A percentile compares a stretch with the other conserved stretches of the same genome.
Conservation (phyloP, 1,284 basidiomycete species). For the Trametes polyzona region DNA sequence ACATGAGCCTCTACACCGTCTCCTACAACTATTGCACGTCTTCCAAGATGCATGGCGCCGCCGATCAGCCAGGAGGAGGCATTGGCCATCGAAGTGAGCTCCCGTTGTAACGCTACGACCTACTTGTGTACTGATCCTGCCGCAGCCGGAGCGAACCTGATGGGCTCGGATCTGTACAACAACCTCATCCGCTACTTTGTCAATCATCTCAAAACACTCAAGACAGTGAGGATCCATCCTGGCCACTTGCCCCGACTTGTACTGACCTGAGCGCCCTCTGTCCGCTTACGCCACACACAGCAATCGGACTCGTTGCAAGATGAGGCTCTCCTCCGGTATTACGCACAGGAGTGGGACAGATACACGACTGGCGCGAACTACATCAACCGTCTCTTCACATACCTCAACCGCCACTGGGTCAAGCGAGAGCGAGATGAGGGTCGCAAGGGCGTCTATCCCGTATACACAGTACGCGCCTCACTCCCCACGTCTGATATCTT, state of each 20-base stretch:
- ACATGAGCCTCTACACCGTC: conserved; percentile 92
- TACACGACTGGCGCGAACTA: conserved; percentile 98
- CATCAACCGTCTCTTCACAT: conserved; percentile 94
- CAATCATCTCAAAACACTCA: conserved; percentile 70
- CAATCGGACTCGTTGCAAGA: conserved; percentile 83
- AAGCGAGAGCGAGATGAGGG: conserved; percentile 99
- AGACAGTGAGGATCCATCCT: conserved; percentile 55
- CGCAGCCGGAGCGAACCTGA: conserved; percentile 88
- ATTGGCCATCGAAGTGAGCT: conserved; percentile 65
- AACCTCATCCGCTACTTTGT: conserved; percentile 88
- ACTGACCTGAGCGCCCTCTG: conserved; percentile 20
- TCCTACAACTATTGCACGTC: conserved; percentile 98
- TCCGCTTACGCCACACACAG: conserved; percentile 42
- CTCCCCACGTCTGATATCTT: too few species aligned
- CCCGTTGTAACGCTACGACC: conserved; percentile 12
- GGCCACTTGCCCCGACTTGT: conserved; percentile 8
- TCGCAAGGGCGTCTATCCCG: conserved; percentile 91
- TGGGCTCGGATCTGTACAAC: conserved; percentile 94
- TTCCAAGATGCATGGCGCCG: conserved; percentile 76
- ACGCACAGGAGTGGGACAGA: conserved; percentile 92
- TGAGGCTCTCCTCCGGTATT: conserved; percentile 89
- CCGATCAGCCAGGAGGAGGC: conserved; percentile 46
- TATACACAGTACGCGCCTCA: conserved; percentile 84
- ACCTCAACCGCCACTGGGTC: conserved; percentile 99
- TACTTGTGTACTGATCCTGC: conserved; percentile 27